Evolutionary conservation across 1,284 basidiomycete species (phyloP), one percentile per base, ranked within the genome.

Genomic region (Neonothopanus nambi): DNA sequence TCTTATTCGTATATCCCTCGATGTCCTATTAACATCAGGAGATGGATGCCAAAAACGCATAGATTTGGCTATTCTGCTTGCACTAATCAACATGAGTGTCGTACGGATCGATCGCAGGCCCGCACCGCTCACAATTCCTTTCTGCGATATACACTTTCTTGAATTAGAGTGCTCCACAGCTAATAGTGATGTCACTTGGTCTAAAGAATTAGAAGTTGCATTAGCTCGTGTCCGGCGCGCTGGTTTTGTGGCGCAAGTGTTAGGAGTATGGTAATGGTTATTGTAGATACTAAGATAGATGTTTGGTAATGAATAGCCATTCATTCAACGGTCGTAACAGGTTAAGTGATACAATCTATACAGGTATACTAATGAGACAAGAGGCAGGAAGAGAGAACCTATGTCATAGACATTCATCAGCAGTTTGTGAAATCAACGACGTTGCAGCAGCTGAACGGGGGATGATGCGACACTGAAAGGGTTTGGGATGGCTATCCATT

Each of bases 41-140:
- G 6, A 17, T 20, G 37, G n/a, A 26, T 21, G 17, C 9, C 33
- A 44, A 41, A 54, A 8, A 33, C 28, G n/a, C n/a, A 38, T 43
- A 5, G 56, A 38, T 54, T 52, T 28, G 44, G 28, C 49, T 21
- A 48, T 18, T 40, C 15, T 53, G 11, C 41, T 51, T 40, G 42
- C 33, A 39, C 36, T 21, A 24, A 11, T 52, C 38, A 53, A 47
- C 15, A 36, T 71, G 45, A 40, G 52, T 33, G 62, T 73, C 17
- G 66, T 67, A n/a, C 79, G 84, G 5, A 75, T 91, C 41, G 85
- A 89, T 62, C 75, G 88, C 42, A 75, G 87, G 52, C 88, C 88
- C 0, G 76, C 78, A 2, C 47, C 74, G 15, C 63, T 67, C 5
- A 61, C 65, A 18, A 57, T 62, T n/a, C 79, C 78, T 1, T 89